Base-by-base conservation (phyloP, 768 basidiomycete genomes). In the Termitomyces titanicus region DNA sequence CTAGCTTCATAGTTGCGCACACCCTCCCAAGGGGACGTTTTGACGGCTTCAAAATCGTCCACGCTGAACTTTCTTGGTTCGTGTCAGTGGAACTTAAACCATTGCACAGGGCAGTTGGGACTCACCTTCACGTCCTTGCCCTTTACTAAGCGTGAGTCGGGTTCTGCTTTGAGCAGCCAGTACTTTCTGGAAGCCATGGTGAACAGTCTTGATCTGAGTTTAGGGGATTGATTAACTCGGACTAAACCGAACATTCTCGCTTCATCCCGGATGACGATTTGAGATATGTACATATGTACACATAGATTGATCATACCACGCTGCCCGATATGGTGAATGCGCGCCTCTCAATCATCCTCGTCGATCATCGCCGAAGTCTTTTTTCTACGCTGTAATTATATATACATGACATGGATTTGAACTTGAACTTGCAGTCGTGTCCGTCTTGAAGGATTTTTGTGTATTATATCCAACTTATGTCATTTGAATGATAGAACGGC, bases 91-190 rank as follows among this genome's bases (percentile, higher is more conserved):
- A 38, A 18, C 12, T 35, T 17, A 8, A 24, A 45, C n/a, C 11
- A 25, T 12, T 6, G 11, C 24, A 8, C 17, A 34, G 47, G 51
- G 25, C 49, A 37, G 35, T 45, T 52, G 35, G 42, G 24, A 49
- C 70, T 44, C 60, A 77, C 91, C 79, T 89, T 92, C 60, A 94
- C 89, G 59, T 94, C 92, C 62, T 86, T 89, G 42, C 91, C 92
- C 68, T 92, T 94, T 40, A 90, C 88, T 44, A 92, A 64, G 52
- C 91, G 85, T 15, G 89, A 82, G 57, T 93, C 86, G 9, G 92
- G 92, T 67, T 93, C 92, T 3, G 92, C 92, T 69, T 94, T 93
- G 70, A 92, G 80, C 22, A 94, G 79, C 89, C 91, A 94, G 53
- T 72, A 77, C 51, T 67, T 72, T 31, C 53, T 38, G 22, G 60